These are phyloP conservation scores for Logfia minima DNA, from an alignment of 129 eudicot genomes.

Conservation along the genomic window DNA sequence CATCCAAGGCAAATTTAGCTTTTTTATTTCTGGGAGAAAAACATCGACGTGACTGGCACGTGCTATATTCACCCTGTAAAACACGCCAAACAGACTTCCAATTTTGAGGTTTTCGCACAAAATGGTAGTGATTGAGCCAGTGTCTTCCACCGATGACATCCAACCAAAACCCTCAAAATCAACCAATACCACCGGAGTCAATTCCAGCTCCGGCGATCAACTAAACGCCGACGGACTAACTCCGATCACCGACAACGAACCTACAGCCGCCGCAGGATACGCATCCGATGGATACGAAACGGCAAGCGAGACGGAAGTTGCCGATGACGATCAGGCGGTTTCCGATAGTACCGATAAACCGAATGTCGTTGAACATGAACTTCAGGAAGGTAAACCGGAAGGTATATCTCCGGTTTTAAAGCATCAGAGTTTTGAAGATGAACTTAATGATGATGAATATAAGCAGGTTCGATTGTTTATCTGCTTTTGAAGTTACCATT, in stretches of 20 bases:
- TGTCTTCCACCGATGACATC: slow-evolving; percentile 8
- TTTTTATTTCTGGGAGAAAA: background rate
- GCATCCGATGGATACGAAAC: slow-evolving; percentile 75
- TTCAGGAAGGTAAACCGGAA: background rate
- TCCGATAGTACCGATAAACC: slow-evolving; percentile 14
- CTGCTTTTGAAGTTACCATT: background rate
- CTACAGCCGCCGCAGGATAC: slow-evolving; percentile 43
- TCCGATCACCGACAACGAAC: background rate
- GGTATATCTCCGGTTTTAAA: background rate
- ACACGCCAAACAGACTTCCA: background rate
- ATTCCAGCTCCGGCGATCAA: slow-evolving; percentile 22
- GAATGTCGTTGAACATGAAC: slow-evolving; percentile 28
- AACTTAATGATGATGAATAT: background rate
- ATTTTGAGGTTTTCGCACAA: background rate
- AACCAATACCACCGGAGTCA: slow-evolving; percentile 12
- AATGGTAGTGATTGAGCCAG: slow-evolving; percentile 64
- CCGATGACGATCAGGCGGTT: slow-evolving; percentile 24
- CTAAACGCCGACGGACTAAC: slow-evolving; percentile 1
- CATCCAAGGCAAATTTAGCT: no score
- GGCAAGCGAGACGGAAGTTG: slow-evolving; percentile 67
- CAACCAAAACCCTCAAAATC: slow-evolving; percentile 23
- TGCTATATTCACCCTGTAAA: background rate
- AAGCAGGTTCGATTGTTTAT: background rate
- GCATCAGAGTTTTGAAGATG: background rate
- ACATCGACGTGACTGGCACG: background rate